phyloP scores from a whole-genome alignment of 2,329 filamentous ascomycete genomes.

The Cladobotryum protrusum region DNA sequence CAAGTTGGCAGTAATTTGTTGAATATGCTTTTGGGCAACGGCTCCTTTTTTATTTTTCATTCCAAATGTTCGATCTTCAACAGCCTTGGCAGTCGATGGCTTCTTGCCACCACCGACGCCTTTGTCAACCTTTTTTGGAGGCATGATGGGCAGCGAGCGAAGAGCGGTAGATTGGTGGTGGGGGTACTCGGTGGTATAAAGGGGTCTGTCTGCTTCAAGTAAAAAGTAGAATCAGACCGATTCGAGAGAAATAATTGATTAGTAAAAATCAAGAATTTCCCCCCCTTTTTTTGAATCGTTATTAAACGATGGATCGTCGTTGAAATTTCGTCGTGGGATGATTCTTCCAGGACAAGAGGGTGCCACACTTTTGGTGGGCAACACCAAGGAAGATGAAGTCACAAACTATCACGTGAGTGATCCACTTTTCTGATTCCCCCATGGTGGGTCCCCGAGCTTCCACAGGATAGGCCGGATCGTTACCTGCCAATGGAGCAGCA shows the following conservation, averaged over 20 bases:
- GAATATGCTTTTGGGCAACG: constrained; percentile 83
- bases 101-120: constrained; percentile 46
- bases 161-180: constrained; percentile 2
- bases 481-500: background rate
- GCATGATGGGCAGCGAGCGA: constrained; percentile 51
- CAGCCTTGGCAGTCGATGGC: constrained; percentile 52
- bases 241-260: no score
- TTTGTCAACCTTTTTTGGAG: constrained; percentile 61
- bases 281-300: no score
- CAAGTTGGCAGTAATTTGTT: constrained; percentile 69
- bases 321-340: background rate
- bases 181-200: constrained; percentile 13
- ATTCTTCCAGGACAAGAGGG: background rate
- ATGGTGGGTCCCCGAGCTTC: background rate
- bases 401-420: background rate
- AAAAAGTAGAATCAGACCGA: no score
- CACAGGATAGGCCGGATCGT: background rate
- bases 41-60: constrained; percentile 99
- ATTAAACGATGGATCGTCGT: background rate
- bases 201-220: background rate
- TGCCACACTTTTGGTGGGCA: background rate
- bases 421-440: background rate
- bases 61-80: constrained; percentile 95
- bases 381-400: background rate
- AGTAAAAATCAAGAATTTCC: no score